Conservation (phyloP, 352 stramenopile species). For the Aphanomyces invadans region DNA sequence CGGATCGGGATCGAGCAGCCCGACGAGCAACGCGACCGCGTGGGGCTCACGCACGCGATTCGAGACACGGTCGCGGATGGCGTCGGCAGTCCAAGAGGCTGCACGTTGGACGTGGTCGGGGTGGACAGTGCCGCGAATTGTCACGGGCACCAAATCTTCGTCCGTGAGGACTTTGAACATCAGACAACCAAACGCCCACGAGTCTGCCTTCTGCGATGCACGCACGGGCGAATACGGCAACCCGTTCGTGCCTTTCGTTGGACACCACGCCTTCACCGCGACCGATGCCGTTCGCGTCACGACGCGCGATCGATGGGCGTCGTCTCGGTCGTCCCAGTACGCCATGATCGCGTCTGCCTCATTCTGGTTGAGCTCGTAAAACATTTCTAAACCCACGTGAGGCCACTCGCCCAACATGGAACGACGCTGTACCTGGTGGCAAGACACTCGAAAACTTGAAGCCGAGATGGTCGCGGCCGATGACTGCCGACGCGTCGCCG, state of each 20-base stretch:
- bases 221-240: not conserved
- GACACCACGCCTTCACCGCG: not conserved
- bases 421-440: not conserved
- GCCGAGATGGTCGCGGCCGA: not conserved
- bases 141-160: not conserved
- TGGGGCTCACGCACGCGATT: not conserved
- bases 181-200: conserved; percentile 4
- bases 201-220: not conserved
- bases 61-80: not conserved
- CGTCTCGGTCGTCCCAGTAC: not conserved
- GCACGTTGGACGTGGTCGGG: not conserved
- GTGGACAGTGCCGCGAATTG: not conserved
- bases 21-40: not conserved
- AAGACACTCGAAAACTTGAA: conserved; percentile 1
- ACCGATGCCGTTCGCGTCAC: not conserved
- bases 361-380: not conserved
- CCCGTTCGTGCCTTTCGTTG: not conserved
- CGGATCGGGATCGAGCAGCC: not conserved
- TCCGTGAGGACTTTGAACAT: not conserved
- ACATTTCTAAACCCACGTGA: not conserved
- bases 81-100: not conserved
- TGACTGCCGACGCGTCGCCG: not conserved
- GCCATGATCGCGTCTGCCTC: not conserved
- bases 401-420: not conserved
- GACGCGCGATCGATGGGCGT: not conserved